A percentile compares a stretch with the other conserved stretches of the same genome.
phyloP scores from a whole-genome alignment of 140 eudicot genomes.

The Stevia rebaudiana region DNA sequence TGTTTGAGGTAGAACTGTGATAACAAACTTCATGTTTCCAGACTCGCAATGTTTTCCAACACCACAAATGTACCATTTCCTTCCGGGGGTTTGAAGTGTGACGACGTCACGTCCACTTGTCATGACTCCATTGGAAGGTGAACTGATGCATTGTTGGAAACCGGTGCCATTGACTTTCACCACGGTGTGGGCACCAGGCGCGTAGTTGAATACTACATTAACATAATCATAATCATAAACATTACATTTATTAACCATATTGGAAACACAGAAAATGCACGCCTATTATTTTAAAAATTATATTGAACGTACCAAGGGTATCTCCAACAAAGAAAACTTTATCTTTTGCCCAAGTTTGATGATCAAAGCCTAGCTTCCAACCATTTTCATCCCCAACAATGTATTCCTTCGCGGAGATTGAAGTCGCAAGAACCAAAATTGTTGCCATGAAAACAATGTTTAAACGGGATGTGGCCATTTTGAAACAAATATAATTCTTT shows the following conservation, averaged over 20 bases:
- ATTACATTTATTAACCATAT: background rate
- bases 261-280: background rate
- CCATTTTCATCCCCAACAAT: constrained; percentile 43
- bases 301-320: constrained; percentile 17
- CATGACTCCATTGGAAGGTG: constrained; percentile 23
- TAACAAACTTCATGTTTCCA: constrained; percentile 25
- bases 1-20: constrained; percentile 24
- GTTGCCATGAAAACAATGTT: constrained; percentile 22
- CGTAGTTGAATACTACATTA: constrained; percentile 32
- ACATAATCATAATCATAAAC: background rate
- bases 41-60: constrained; percentile 33
- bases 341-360: constrained; percentile 39
- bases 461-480: constrained; percentile 17
- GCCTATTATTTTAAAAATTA: too few relatives aligned
- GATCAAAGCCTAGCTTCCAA: constrained; percentile 34
- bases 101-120: constrained; percentile 35
- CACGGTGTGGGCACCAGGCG: constrained; percentile 29
- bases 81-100: constrained; percentile 30
- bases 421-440: constrained; percentile 18
- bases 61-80: constrained; percentile 45
- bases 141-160: constrained; percentile 27
- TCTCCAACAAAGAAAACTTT: constrained; percentile 29
- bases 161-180: constrained; percentile 35
- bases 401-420: constrained; percentile 31
- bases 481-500: background rate